phyloP scores from a whole-genome alignment of 2,329 filamentous ascomycete species.

The Cladorrhinum sp. region DNA sequence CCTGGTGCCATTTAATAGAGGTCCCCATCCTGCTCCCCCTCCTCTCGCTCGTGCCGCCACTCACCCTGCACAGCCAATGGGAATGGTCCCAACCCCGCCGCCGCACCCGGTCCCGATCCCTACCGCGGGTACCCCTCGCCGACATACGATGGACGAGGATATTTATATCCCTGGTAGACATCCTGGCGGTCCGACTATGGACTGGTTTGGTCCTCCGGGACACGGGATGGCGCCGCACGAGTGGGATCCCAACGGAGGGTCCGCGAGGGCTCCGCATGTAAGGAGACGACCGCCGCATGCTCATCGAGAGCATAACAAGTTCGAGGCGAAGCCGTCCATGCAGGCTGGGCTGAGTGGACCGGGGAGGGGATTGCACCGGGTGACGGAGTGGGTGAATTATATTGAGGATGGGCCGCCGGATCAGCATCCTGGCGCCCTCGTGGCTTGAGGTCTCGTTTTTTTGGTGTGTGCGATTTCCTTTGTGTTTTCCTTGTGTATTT shows the following conservation, averaged over 20 bases:
- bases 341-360: constrained; percentile 47
- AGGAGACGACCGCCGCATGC: constrained; percentile 22
- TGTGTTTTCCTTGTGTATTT: constrained; percentile 2
- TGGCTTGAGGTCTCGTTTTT: not conserved
- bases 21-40: constrained; percentile 17
- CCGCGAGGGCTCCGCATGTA: constrained; percentile 21
- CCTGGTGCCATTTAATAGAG: constrained; percentile 14
- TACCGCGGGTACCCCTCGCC: constrained; percentile 33
- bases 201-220: constrained; percentile 27
- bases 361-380: constrained; percentile 45
- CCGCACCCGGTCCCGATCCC: constrained; percentile 29
- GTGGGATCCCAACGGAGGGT: constrained; percentile 14
- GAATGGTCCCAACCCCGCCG: constrained; percentile 36
- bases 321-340: constrained; percentile 38
- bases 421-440: not conserved
- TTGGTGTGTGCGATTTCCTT: not conserved
- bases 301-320: constrained; percentile 24
- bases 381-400: constrained; percentile 48
- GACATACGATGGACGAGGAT: constrained; percentile 43
- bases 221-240: constrained; percentile 13
- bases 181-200: constrained; percentile 19
- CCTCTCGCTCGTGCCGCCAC: constrained; percentile 22
- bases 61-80: constrained; percentile 23
- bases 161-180: constrained; percentile 32
- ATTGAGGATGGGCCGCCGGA: constrained; percentile 42